phyloP scores from a whole-genome alignment of 106 monocot species.

The Platanthera guangdongensis region DNA sequence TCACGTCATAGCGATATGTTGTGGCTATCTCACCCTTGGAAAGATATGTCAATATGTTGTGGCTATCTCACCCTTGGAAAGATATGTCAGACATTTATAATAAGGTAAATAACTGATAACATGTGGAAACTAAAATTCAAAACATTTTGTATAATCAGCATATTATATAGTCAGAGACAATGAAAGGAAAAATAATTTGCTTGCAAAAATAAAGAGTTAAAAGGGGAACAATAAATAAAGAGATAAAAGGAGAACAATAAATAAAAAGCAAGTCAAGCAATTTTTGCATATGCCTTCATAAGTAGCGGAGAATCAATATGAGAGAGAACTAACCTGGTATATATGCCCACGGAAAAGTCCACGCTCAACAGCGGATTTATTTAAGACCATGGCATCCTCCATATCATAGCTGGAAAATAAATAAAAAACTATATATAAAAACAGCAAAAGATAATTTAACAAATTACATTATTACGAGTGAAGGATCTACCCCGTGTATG shows the following conservation, averaged over 20 bases:
- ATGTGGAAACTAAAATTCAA: not conserved
- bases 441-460: not conserved
- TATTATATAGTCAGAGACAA: not conserved
- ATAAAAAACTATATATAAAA: slow-evolving; percentile 4
- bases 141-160: not conserved
- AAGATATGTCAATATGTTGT: too few species aligned
- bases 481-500: slow-evolving; percentile 70
- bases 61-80: too few species aligned
- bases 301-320: not conserved
- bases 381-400: slow-evolving; percentile 99
- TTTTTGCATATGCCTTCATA: not conserved
- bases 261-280: not conserved
- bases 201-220: not conserved
- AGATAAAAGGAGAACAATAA: not conserved
- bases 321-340: slow-evolving; percentile 55
- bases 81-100: too few species aligned
- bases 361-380: slow-evolving; percentile 93
- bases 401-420: slow-evolving; percentile 73
- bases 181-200: not conserved
- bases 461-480: not conserved
- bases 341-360: slow-evolving; percentile 85
- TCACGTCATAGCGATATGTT: too few species aligned
- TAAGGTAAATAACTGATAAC: not conserved
- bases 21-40: too few species aligned
- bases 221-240: not conserved